phyloP scores from a whole-genome alignment of 1,284 basidiomycete species.

The Ceratobasidium sp. region DNA sequence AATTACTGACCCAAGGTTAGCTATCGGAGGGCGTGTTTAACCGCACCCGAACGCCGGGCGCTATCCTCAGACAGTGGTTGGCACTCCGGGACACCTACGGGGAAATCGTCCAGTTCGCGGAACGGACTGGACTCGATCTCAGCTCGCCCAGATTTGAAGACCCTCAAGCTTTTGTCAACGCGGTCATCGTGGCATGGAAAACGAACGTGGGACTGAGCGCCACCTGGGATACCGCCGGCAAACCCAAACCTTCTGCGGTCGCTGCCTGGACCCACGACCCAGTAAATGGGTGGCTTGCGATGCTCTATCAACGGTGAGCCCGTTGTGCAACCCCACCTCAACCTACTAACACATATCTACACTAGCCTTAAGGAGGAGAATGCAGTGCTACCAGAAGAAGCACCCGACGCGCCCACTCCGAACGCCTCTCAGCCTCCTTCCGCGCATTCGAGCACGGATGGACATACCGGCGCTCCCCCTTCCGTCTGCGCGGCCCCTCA shows the following conservation, averaged over 20 bases:
- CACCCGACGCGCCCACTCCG: too few species aligned
- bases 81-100: not conserved
- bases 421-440: too few species aligned
- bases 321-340: too few species aligned
- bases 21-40: not conserved
- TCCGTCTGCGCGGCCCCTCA: not conserved
- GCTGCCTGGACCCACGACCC: constrained; percentile 8
- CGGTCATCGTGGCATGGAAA: not conserved
- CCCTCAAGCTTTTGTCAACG: not conserved
- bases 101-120: not conserved
- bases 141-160: not conserved
- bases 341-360: too few species aligned
- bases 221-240: not conserved
- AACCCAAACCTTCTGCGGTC: not conserved
- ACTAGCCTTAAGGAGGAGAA: not conserved
- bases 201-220: not conserved
- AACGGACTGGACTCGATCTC: not conserved
- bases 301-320: not conserved
- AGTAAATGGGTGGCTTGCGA: not conserved
- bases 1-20: too few species aligned
- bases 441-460: too few species aligned
- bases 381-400: not conserved
- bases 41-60: not conserved
- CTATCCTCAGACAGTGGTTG: not conserved
- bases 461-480: too few species aligned